Percentiles rank a stretch among this genome's conserved stretches.
These are phyloP conservation scores for Saccharum hybrid DNA, from an alignment of 202 grass and related monocot genomes.

Conservation along the genomic window DNA sequence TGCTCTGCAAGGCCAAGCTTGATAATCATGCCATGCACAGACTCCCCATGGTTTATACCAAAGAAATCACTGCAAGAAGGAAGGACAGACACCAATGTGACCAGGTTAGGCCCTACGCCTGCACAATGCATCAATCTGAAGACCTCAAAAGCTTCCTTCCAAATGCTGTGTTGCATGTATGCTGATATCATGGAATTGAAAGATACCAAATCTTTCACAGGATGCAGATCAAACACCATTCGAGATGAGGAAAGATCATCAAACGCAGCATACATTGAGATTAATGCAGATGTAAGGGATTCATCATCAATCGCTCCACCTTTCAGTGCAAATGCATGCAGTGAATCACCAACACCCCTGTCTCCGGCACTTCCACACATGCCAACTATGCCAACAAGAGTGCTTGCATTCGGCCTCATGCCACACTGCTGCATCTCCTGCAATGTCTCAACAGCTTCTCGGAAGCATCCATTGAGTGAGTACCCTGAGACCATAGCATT, in stretches of 20 bases:
- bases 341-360: constrained; percentile 13
- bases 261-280: constrained; percentile 61
- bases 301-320: constrained; percentile 52
- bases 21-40: constrained; percentile 59
- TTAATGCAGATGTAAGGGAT: constrained; percentile 53
- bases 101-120: constrained; percentile 50
- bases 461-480: constrained; percentile 49
- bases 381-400: constrained; percentile 47
- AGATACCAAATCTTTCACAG: constrained; percentile 49
- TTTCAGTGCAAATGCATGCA: constrained; percentile 63
- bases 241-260: constrained; percentile 53
- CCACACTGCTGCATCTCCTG: constrained; percentile 49
- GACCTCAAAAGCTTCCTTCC: constrained; percentile 52
- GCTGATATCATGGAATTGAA: constrained; percentile 76
- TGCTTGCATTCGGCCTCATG: constrained; percentile 55
- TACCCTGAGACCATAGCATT: constrained; percentile 65
- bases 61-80: constrained; percentile 61
- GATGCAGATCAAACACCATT: constrained; percentile 52
- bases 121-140: constrained; percentile 51
- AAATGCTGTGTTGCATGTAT: constrained; percentile 48
- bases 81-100: constrained; percentile 64
- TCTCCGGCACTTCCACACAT: constrained; percentile 28
- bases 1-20: constrained; percentile 59
- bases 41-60: constrained; percentile 44
- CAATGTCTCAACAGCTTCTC: constrained; percentile 45